Evolutionary conservation across 306 rosid genomes (phyloP), one percentile per base, ranked within the genome.

Genomic region (Vachellia pachyceras): DNA sequence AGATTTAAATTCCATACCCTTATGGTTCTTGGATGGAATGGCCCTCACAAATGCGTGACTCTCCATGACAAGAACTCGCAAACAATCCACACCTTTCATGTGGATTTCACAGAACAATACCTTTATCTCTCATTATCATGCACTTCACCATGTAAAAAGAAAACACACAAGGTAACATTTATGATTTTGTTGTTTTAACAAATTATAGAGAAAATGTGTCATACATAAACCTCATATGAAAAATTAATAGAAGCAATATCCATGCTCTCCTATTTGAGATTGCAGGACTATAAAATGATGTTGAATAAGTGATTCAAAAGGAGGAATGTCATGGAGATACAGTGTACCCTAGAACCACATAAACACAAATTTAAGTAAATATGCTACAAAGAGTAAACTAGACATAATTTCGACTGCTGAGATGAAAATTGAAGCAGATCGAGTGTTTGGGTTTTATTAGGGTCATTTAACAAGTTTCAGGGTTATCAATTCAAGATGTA

Each of bases 1-100:
- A 65, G 98, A 91, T 47, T 87, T 94, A 69, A 94, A 94, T 80
- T 90, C 97, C 97, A 91, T 90, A 54, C 98, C 97, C 83, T 89
- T 82, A 90, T 64, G 97, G 98, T 75, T 95, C 97, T 72, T 84
- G 79, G 80, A 85, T 77, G 70, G 78, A 78, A 69, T 85, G 90
- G 49, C 85, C 91, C 74, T 85, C 85, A 72, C 73, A 86, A 44
- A 71, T 65, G 39, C 84, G 76, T 68, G 85, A 68, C 37, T 84
- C 88, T 72, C 80, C 84, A 22, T 41, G 82, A 17, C 84, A 81
- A 73, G 89, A 85, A 85, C 76, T 82, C 83, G 88, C 92, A 57
- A 83, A 64, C 52, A 82, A 88, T 74, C 80, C 79, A 74, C 82
- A 82, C 82, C 76, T 88, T 78, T 81, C 92, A 76, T 87, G 91